Evolutionary conservation across 1,284 basidiomycete species (phyloP).

Genomic region (Malassezia vespertilionis): DNA sequence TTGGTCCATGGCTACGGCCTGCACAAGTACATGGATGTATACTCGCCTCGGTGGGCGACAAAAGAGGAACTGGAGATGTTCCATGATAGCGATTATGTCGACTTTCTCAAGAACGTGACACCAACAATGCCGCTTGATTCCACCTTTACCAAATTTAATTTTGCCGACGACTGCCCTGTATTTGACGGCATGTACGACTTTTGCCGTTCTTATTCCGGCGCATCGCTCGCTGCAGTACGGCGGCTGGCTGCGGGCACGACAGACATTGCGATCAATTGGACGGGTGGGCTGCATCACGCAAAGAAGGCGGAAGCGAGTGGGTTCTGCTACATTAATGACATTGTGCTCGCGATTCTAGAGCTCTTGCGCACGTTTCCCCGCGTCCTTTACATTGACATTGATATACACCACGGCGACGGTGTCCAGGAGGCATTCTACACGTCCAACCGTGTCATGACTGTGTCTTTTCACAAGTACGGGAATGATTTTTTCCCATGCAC

Average conservation of each 20-base stretch:
- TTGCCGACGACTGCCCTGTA: constrained; percentile 47
- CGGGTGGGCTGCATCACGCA: constrained; percentile 91
- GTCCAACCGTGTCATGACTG: constrained; percentile 92
- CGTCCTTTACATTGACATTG: constrained; percentile 93
- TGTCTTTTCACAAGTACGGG: constrained; percentile 98
- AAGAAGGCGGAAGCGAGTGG: constrained; percentile 93
- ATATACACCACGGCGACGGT: constrained; percentile 97
- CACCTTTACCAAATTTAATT: constrained; percentile 44
- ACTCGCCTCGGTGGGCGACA: constrained; percentile 76
- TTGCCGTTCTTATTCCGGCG: constrained; percentile 42
- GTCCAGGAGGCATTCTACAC: constrained; percentile 99
- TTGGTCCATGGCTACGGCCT: constrained; percentile 91
- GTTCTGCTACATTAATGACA: constrained; percentile 93
- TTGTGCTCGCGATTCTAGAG: constrained; percentile 41
- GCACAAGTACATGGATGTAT: constrained; percentile 90
- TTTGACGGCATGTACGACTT: constrained; percentile 48
- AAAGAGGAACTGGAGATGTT: constrained; percentile 79
- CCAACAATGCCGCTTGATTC: constrained; percentile 36
- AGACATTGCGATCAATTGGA: constrained; percentile 96
- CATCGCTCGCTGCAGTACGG: constrained; percentile 64
- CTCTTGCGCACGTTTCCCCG: constrained; percentile 53
- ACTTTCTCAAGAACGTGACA: constrained; percentile 65
- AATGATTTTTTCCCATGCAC: constrained; percentile 73
- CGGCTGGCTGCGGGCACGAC: constrained; percentile 56
- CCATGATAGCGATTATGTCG: constrained; percentile 84